Percentiles rank a stretch among this genome's conserved stretches.
phyloP scores from a whole-genome alignment of 306 rosid species.

The Castanea mollissima region DNA sequence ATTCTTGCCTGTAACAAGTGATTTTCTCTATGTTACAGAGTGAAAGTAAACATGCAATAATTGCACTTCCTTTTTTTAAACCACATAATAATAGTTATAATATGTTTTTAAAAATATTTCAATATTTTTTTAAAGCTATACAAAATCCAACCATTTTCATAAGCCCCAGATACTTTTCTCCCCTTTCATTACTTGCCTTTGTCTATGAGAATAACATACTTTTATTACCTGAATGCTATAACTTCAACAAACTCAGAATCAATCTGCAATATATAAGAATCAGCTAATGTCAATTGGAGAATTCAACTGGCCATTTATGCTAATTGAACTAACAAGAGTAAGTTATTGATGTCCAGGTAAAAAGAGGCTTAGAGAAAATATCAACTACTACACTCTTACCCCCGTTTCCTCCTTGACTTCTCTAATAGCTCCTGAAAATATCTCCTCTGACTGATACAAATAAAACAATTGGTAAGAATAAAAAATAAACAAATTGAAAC shows the following conservation, averaged over 20 bases:
- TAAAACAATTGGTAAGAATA: slow-evolving; percentile 26
- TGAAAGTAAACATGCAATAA: not conserved
- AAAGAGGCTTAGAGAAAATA: not conserved
- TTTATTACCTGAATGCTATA: slow-evolving; percentile 84
- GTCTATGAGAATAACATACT: not conserved
- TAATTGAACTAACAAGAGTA: not conserved
- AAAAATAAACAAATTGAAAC: slow-evolving; percentile 3
- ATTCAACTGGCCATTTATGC: not conserved
- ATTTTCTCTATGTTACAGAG: not conserved
- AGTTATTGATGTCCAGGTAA: not conserved
- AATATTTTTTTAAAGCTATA: too few species aligned
- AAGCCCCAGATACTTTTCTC: not conserved
- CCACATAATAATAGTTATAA: too few species aligned
- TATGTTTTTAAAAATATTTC: too few species aligned
- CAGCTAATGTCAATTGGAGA: slow-evolving; percentile 19
- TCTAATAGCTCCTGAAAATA: slow-evolving; percentile 85
- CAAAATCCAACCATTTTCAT: too few species aligned
- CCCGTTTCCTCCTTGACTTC: slow-evolving; percentile 99
- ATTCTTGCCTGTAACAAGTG: not conserved
- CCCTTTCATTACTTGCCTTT: not conserved
- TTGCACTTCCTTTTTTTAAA: not conserved
- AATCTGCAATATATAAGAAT: slow-evolving; percentile 52
- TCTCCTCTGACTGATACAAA: slow-evolving; percentile 75
- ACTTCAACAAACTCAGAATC: slow-evolving; percentile 89
- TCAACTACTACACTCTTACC: slow-evolving; percentile 36